Percentiles rank a stretch among this genome's conserved stretches.
phyloP scores from a whole-genome alignment of 345 rosid genomes.

The Acer negundo region DNA sequence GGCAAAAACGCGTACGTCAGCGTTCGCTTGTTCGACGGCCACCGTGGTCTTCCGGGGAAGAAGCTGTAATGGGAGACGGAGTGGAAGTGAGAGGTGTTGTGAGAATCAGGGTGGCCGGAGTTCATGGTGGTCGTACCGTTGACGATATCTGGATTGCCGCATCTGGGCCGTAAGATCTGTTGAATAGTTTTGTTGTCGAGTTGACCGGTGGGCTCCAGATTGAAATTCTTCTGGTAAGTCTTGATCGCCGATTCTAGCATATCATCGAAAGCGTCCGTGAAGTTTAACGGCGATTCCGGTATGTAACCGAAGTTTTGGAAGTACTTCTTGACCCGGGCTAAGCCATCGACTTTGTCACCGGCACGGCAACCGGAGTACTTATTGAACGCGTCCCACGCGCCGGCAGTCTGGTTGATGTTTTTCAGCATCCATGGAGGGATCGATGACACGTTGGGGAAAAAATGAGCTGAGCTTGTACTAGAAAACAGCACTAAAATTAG shows the following conservation, averaged over 20 bases:
- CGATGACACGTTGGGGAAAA: conserved; percentile 45
- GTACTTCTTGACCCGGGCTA: conserved; percentile 71
- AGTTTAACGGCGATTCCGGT: conserved; percentile 32
- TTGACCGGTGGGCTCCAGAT: conserved; percentile 66
- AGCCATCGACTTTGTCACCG: conserved; percentile 62
- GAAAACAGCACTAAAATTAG: conserved; percentile 26
- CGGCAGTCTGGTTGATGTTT: conserved; percentile 14
- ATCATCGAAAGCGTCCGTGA: conserved; percentile 75
- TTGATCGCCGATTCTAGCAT: conserved; percentile 57
- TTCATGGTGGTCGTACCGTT: conserved; percentile 84
- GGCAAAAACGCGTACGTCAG: conserved; percentile 74
- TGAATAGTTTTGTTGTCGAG: conserved; percentile 64
- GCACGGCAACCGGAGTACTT: conserved; percentile 62
- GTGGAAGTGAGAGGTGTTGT: conserved; percentile 38
- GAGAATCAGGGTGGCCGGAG: conserved; percentile 43
- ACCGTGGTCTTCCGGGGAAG: conserved; percentile 71
- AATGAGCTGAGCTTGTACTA: conserved; percentile 26
- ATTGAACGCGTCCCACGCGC: conserved; percentile 65
- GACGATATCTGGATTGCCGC: conserved; percentile 87
- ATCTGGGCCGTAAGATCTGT: conserved; percentile 69
- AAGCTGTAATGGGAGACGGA: conserved; percentile 61
- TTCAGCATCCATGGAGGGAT: conserved; percentile 39
- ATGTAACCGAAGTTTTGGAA: conserved; percentile 81
- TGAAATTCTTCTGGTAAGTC: conserved; percentile 75
- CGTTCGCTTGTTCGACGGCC: conserved; percentile 54